Evolutionary conservation across 495 filamentous ascomycete species (phyloP).

Genomic region (Glarea lozoyensis): DNA sequence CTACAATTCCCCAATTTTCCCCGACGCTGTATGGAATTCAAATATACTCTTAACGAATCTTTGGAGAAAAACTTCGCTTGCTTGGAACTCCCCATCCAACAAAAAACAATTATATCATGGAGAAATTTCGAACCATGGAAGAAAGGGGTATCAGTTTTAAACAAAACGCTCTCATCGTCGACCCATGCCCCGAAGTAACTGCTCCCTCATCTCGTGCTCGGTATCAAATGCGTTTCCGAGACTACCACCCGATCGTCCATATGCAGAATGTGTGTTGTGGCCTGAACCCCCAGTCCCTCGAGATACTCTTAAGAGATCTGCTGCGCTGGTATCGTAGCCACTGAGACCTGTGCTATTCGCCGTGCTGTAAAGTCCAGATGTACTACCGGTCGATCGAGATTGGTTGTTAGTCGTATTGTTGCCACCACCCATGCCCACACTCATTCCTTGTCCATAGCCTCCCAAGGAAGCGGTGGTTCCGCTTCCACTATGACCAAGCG

Average conservation of each 20-base stretch:
- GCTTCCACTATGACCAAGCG: conserved; percentile 29
- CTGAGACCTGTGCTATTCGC: conserved; percentile 6
- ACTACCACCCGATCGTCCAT: conserved; percentile 7
- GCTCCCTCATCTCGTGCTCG: conserved; percentile 19
- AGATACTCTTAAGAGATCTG: conserved; percentile 12
- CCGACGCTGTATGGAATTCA: too few relatives aligned
- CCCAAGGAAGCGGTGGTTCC: conserved; percentile 5
- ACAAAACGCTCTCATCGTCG: conserved; percentile 15
- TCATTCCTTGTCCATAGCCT: conserved; percentile 17
- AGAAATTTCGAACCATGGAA: too few relatives aligned
- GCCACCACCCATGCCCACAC: conserved; percentile 9
- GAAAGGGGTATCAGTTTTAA: too few relatives aligned
- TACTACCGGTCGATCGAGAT: conserved; percentile 8
- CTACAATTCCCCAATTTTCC: too few relatives aligned
- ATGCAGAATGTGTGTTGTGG: conserved; percentile 4
- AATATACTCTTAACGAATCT: too few relatives aligned
- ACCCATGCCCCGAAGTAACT: conserved; percentile 14
- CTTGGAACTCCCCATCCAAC: too few relatives aligned
- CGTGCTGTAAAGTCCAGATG: conserved; percentile 15
- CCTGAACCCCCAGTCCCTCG: conserved; percentile 2
- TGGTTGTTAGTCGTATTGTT: neutral
- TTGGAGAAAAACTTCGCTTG: too few relatives aligned
- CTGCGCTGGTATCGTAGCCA: conserved; percentile 10
- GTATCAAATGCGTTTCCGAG: conserved; percentile 7
- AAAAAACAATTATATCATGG: too few relatives aligned